phyloP scores from a whole-genome alignment of 345 rosid genomes.

The Laguncularia racemosa region DNA sequence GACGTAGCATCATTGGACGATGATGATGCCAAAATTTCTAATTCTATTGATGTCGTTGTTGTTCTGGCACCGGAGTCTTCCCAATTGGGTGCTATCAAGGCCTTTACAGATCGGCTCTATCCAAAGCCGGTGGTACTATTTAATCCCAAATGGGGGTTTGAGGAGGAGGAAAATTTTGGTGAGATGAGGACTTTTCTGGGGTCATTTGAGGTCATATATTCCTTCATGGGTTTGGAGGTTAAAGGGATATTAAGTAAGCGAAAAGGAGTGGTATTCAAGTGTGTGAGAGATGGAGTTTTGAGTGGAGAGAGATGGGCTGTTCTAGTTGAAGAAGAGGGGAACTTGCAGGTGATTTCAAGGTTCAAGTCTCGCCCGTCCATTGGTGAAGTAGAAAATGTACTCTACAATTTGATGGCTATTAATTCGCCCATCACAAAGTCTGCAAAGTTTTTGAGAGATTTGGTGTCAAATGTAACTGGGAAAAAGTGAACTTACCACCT shows the following conservation, averaged over 20 bases:
- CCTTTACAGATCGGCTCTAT: slow-evolving; percentile 27
- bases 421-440: slow-evolving; percentile 86
- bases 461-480: slow-evolving; percentile 69
- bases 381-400: slow-evolving; percentile 67
- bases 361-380: slow-evolving; percentile 62
- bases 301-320: slow-evolving; percentile 74
- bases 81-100: slow-evolving; percentile 28
- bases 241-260: slow-evolving; percentile 61
- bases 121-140: slow-evolving; percentile 72
- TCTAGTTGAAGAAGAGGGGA: slow-evolving; percentile 62
- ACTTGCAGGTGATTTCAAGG: slow-evolving; percentile 57
- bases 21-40: slow-evolving; percentile 17
- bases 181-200: slow-evolving; percentile 38
- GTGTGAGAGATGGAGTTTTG: slow-evolving; percentile 73
- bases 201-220: slow-evolving; percentile 75
- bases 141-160: slow-evolving; percentile 69
- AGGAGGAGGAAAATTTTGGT: slow-evolving; percentile 49
- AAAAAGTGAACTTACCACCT: slow-evolving; percentile 32
- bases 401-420: slow-evolving; percentile 81
- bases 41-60: slow-evolving; percentile 54
- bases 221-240: slow-evolving; percentile 72
- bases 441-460: slow-evolving; percentile 57
- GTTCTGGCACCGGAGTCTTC: slow-evolving; percentile 60
- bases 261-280: slow-evolving; percentile 64
- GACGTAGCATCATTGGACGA: slow-evolving; percentile 26